A percentile compares a stretch with the other conserved stretches of the same genome.
These are phyloP conservation scores for Ophiostoma angusticollis DNA, from an alignment of 2,329 filamentous ascomycete species.

Conservation along the genomic window DNA sequence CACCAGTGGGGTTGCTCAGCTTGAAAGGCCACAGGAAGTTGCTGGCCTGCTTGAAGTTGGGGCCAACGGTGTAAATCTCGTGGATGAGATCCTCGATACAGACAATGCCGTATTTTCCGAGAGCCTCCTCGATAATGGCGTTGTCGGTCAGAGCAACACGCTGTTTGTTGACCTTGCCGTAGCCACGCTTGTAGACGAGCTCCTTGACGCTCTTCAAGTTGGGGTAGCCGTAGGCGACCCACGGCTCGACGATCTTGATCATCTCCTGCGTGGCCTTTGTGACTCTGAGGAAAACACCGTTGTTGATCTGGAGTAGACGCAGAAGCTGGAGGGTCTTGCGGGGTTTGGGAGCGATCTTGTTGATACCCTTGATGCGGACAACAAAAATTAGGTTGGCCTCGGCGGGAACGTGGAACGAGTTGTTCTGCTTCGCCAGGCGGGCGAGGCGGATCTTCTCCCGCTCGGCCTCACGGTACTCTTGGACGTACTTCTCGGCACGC, in stretches of 20 bases:
- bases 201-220: slow-evolving; percentile 99
- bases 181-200: slow-evolving; percentile 99
- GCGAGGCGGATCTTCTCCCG: slow-evolving; percentile 93
- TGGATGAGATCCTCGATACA: slow-evolving; percentile 99
- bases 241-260: slow-evolving; percentile 97
- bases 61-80: slow-evolving; percentile 96
- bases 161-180: slow-evolving; percentile 98
- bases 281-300: slow-evolving; percentile 92
- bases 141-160: slow-evolving; percentile 95
- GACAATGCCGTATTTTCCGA: slow-evolving; percentile 97
- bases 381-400: slow-evolving; percentile 97
- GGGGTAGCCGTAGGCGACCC: slow-evolving; percentile 98
- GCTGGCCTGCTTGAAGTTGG: slow-evolving; percentile 98
- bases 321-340: slow-evolving; percentile 99
- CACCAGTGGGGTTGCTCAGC: slow-evolving; percentile 94
- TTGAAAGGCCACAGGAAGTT: slow-evolving; percentile 99
- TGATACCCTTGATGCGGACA: slow-evolving; percentile 99
- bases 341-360: slow-evolving; percentile 99
- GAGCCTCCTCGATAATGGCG: slow-evolving; percentile 88
- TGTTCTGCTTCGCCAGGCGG: slow-evolving; percentile 81
- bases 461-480: slow-evolving; percentile 98
- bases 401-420: slow-evolving; percentile 85
- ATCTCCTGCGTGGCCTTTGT: slow-evolving; percentile 98
- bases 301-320: slow-evolving; percentile 99
- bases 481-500: slow-evolving; percentile 98